Conservation (phyloP, 768 basidiomycete genomes). For the Lactarius trivialis region DNA sequence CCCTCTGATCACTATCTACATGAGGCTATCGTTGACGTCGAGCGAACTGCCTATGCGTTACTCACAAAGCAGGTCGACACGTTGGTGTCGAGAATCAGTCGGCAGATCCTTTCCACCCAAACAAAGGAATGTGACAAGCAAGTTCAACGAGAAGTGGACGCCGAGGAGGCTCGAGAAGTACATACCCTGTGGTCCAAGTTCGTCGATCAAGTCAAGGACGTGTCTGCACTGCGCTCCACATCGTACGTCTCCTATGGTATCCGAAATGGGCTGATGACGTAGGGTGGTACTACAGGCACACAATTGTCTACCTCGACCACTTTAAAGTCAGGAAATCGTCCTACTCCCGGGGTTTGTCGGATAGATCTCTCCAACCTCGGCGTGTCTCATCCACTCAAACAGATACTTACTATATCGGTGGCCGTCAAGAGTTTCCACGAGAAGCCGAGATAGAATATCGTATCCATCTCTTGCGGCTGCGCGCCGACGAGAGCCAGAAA, state of each 20-base stretch:
- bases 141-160: not conserved
- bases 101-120: not conserved
- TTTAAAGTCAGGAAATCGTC: not conserved
- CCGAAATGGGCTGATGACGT: not conserved
- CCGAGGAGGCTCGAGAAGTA: not conserved
- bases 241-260: not conserved
- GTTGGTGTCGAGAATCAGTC: not conserved
- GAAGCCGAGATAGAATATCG: not conserved
- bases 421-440: not conserved
- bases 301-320: not conserved
- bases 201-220: not conserved
- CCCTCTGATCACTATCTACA: not conserved
- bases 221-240: not conserved
- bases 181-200: not conserved
- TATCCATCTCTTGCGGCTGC: not conserved
- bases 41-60: not conserved
- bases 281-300: not conserved
- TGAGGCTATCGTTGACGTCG: not conserved
- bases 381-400: not conserved
- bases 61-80: not conserved
- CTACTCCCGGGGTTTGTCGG: not conserved
- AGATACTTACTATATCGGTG: not conserved
- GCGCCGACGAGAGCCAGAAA: constrained; percentile 4
- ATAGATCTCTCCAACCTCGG: not conserved
- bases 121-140: not conserved